Evolutionary conservation across 345 rosid species (phyloP).

Genomic region (Linum usitatissimum): DNA sequence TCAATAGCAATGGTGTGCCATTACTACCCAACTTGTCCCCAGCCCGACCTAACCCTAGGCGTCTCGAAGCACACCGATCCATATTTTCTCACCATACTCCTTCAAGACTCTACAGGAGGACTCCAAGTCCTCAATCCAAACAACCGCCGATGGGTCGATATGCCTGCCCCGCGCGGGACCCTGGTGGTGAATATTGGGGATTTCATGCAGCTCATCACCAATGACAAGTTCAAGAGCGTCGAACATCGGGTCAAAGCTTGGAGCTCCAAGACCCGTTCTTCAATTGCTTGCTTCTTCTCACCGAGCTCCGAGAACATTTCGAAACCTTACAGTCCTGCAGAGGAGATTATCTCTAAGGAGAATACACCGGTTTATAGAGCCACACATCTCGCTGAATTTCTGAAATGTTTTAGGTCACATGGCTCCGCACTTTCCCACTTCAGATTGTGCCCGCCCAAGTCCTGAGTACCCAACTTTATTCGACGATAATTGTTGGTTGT

Average conservation of each 20-base stretch:
- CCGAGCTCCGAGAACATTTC: background rate
- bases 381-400: constrained; percentile 19
- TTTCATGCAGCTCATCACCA: constrained; percentile 29
- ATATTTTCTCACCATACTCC: constrained; percentile 9
- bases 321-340: constrained; percentile 28
- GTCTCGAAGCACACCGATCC: constrained; percentile 10
- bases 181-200: constrained; percentile 16
- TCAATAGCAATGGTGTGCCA: constrained; percentile 17
- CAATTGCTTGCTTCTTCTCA: constrained; percentile 32
- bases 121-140: constrained; percentile 12
- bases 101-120: constrained; percentile 16
- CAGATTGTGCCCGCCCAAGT: constrained; percentile 11
- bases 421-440: constrained; percentile 33
- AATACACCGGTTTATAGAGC: constrained; percentile 27
- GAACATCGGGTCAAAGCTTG: constrained; percentile 42
- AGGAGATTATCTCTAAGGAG: constrained; percentile 33
- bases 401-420: constrained; percentile 12
- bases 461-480: too few species aligned
- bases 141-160: constrained; percentile 15
- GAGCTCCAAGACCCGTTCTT: constrained; percentile 30
- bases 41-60: constrained; percentile 15
- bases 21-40: constrained; percentile 27
- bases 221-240: constrained; percentile 33
- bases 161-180: constrained; percentile 8
- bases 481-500: too few species aligned